Evolutionary conservation across 225 moss, liverwort and hornwort genomes (phyloP).

Genomic region (Lunularia cruciata): DNA sequence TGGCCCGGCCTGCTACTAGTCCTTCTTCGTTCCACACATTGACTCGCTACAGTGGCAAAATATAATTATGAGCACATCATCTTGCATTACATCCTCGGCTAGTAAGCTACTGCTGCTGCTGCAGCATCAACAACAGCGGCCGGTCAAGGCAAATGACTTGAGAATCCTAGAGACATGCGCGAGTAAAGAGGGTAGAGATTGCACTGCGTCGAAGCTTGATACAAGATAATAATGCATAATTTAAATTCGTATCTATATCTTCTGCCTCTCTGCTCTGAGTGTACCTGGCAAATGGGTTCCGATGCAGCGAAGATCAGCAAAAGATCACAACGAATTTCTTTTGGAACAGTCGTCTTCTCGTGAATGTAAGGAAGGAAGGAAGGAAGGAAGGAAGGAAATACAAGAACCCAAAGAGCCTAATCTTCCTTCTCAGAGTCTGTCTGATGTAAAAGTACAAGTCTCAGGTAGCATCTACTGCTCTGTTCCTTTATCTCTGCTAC

Average conservation of each 20-base stretch:
- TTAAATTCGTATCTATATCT: too few relatives aligned
- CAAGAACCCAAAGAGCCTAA: background rate
- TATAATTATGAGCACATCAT: background rate
- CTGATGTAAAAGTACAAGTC: background rate
- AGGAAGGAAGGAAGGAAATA: background rate
- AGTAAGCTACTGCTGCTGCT: too few relatives aligned
- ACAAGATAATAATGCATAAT: too few relatives aligned
- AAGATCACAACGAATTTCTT: conserved; percentile 1
- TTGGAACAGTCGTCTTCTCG: too few relatives aligned
- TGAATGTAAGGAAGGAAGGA: background rate
- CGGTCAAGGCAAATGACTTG: background rate
- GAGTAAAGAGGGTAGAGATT: background rate
- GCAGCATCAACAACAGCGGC: too few relatives aligned
- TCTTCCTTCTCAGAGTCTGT: background rate
- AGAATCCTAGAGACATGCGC: conserved; percentile 9
- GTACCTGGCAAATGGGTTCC: too few relatives aligned
- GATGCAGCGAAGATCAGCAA: background rate
- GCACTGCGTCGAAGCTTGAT: too few relatives aligned
- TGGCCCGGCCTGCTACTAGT: background rate
- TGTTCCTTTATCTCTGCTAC: background rate
- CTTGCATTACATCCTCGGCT: background rate
- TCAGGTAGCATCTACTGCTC: conserved; percentile 9
- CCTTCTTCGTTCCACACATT: conserved; percentile 4
- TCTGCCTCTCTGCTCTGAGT: too few relatives aligned
- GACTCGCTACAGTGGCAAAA: background rate